Evolutionary conservation across 1,284 basidiomycete species (phyloP), one percentile per base, ranked within the genome.

Genomic region (Ceratobasidium papillatum): DNA sequence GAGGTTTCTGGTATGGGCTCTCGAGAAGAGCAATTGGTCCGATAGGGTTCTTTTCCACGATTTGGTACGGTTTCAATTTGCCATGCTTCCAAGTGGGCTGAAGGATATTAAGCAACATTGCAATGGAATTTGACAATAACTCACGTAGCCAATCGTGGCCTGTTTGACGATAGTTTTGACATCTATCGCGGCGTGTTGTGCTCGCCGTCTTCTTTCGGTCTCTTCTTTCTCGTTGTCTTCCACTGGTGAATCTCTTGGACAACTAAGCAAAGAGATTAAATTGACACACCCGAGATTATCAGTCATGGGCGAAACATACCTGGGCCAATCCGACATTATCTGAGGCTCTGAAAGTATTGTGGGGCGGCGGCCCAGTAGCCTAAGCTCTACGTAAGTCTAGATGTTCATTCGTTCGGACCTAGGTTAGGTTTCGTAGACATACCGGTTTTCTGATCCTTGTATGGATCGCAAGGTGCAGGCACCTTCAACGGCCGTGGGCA

Each of bases 191-290:
- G 62, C 76, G 22, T 72, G 36, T 38, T 63, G 47, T 22, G 77
- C 76, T 30, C 63, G 56, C 19, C 41, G 22, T 52, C 63, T 66
- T 41, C 77, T 38, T 45, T 69, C 56, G n/a, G 30, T 22, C 22
- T 38, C 74, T 45, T 77, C 45, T 11, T 66, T 43, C 34, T 61
- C 41, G 11, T 75, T 75, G 47, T 78, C 77, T 54, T 78, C 74
- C 0, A 62, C n/a, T 41, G 54, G 41, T 17, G 22, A 32, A n/a
- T 36, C 25, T 14, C 17, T 74, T 43, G 22, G 45, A n/a, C 56
- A 45, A 38, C 66, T 64, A 25, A 49, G 12, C 12, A 52, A 47
- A 4, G 4, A 3, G 19, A 47, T 47, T n/a, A 9, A 47, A 47
- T 9, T 19, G 3, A 12, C 9, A 47, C 4, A 47, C 9, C 19